phyloP scores from a whole-genome alignment of 1,284 basidiomycete species.

The Melampsora medusae region DNA sequence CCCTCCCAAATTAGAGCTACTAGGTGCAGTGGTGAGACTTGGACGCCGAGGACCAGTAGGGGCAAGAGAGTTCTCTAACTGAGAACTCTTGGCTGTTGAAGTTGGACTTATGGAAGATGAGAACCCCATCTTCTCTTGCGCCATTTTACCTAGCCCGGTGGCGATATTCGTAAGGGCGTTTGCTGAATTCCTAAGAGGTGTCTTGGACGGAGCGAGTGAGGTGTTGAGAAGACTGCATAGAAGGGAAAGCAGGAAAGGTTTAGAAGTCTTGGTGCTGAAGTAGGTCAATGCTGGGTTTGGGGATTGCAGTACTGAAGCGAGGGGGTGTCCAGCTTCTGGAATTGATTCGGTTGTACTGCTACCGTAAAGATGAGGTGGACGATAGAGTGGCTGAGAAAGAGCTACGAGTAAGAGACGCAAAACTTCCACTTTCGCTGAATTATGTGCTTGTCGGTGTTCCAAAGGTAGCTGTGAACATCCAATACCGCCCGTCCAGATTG shows the following conservation, averaged over 20 bases:
- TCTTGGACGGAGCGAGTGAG: constrained; percentile 26
- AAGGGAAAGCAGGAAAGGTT: constrained; percentile 19
- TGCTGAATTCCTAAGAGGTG: constrained; percentile 12
- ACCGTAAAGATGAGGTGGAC: constrained; percentile 17
- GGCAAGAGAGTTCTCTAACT: background rate
- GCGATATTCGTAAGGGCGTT: constrained; percentile 26
- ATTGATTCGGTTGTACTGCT: background rate
- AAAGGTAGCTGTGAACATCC: constrained; percentile 22
- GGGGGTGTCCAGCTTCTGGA: background rate
- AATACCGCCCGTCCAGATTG: constrained; percentile 40
- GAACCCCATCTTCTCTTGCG: constrained; percentile 20
- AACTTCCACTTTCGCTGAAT: constrained; percentile 38
- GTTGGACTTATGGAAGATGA: background rate
- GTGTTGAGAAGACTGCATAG: constrained; percentile 42
- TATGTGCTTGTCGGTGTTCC: constrained; percentile 31
- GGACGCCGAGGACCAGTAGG: background rate
- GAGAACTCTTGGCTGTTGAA: constrained; percentile 6
- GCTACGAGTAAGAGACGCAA: constrained; percentile 23
- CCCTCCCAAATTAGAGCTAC: constrained; percentile 13
- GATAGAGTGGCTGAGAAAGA: constrained; percentile 41
- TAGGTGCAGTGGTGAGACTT: background rate
- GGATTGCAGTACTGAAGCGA: background rate
- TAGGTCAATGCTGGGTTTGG: constrained; percentile 36
- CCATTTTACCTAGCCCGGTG: constrained; percentile 30
- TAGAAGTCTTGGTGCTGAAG: constrained; percentile 12